These are phyloP conservation scores for Talinum fruticosum DNA, from an alignment of 148 eudicot species.

Conservation along the genomic window DNA sequence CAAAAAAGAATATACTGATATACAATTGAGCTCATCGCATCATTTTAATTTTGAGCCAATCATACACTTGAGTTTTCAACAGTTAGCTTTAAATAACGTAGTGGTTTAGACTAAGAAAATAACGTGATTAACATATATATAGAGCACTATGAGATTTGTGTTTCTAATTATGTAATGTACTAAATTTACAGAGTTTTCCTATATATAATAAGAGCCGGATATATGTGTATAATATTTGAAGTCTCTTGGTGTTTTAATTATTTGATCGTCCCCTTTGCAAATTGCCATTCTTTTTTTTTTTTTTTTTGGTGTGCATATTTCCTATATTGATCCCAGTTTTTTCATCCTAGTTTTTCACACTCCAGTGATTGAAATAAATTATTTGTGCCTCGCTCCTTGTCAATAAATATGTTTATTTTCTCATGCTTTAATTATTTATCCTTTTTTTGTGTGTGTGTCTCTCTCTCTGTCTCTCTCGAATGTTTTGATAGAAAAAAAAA, in stretches of 20 bases:
- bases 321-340: not conserved
- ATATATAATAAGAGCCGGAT: not conserved
- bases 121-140: not conserved
- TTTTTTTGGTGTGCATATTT: no score
- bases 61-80: not conserved
- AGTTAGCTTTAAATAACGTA: not conserved
- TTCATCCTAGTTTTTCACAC: not conserved
- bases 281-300: not conserved
- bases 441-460: no score
- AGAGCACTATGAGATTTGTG: not conserved
- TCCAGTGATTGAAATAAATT: no score
- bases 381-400: no score
- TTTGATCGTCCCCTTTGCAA: not conserved
- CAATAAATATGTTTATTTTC: no score
- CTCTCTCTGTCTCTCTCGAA: no score
- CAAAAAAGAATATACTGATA: not conserved
- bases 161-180: slow-evolving; percentile 1
- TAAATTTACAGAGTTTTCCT: not conserved
- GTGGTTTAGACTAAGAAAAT: not conserved
- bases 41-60: not conserved
- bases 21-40: not conserved
- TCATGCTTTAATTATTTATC: no score
- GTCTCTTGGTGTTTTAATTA: not conserved
- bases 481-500: no score
- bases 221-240: not conserved